Evolutionary conservation across 2,329 filamentous ascomycete species (phyloP), one percentile per base, ranked within the genome.

Genomic region (Botrytis aclada): DNA sequence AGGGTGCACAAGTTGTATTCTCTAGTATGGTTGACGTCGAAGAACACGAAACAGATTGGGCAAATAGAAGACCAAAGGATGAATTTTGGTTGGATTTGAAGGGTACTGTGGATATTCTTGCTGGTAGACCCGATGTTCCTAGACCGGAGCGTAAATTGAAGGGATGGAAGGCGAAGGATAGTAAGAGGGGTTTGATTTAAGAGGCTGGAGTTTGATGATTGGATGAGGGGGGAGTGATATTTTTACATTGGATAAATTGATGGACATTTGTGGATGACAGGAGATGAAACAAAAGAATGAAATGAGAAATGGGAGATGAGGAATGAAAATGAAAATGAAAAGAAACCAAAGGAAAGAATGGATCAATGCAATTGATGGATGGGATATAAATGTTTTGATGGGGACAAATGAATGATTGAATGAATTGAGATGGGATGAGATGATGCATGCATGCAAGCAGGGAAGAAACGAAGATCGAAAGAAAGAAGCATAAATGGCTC

Each of bases 1-100:
- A 93, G 83, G 95, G 95, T 34, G 94, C 94, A 1, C 90, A 92
- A 79, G 93, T 99, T 16, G 89, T 95, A n/a, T 97, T 98, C 82
- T 92, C 89, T 14, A 86, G 92, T 0, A 93, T 98, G 88, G 88
- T 90, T 79, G 87, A 89, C 61, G 87, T 98, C 14, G 96, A 98
- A 84, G 88, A 89, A 77, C 88, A 89, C 37, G 93, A 95, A 79
- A 98, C 96, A 6, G 95, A 99, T 84, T 99, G 96, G 96, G 89
- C 90, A 76, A 94, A 97, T 82, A 87, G 96, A 69, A 87, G 96
- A 69, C 95, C 96, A 64, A 93, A 90, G 83, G 84, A 89, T 71
- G 93, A 96, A 77, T 95, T 94, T 85, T 99, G 96, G 96, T 85
- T 93, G 78, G 86, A 86, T 67, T 85, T 97, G 82, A 93, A 94